Conservation (phyloP, 2,329 filamentous ascomycete species). For the Elsinoe australis region DNA sequence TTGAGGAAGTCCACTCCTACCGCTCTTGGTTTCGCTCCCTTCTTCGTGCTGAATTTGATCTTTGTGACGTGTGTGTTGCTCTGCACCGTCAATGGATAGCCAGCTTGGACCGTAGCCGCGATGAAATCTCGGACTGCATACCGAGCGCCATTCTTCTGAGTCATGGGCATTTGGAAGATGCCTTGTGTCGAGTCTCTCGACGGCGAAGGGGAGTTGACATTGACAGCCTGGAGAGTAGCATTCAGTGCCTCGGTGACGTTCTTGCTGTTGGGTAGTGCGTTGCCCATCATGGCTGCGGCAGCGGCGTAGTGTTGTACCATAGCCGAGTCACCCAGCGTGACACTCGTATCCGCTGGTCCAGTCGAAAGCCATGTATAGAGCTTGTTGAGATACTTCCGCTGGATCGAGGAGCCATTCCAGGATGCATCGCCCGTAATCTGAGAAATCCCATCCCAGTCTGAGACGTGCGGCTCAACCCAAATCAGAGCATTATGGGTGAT, state of each 20-base stretch:
- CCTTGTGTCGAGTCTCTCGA: constrained; percentile 41
- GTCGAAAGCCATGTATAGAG: constrained; percentile 33
- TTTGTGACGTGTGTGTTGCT: constrained; percentile 59
- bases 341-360: constrained; percentile 21
- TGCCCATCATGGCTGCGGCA: not conserved
- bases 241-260: not conserved
- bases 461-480: constrained; percentile 49
- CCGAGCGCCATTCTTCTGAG: constrained; percentile 41
- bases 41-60: constrained; percentile 31
- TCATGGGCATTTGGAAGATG: constrained; percentile 53
- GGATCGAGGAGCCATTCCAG: constrained; percentile 53
- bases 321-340: not conserved
- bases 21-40: constrained; percentile 43
- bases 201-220: constrained; percentile 21
- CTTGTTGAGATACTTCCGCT: constrained; percentile 44
- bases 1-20: constrained; percentile 38
- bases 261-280: not conserved
- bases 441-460: constrained; percentile 53
- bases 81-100: constrained; percentile 48
- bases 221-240: not conserved
- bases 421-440: constrained; percentile 52
- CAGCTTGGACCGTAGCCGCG: constrained; percentile 41
- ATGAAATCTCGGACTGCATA: constrained; percentile 51
- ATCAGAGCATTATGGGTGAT: constrained; percentile 56
- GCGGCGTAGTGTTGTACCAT: not conserved